Evolutionary conservation across 257 asterid genomes (phyloP).

Genomic region (Gynochthodes officinalis): DNA sequence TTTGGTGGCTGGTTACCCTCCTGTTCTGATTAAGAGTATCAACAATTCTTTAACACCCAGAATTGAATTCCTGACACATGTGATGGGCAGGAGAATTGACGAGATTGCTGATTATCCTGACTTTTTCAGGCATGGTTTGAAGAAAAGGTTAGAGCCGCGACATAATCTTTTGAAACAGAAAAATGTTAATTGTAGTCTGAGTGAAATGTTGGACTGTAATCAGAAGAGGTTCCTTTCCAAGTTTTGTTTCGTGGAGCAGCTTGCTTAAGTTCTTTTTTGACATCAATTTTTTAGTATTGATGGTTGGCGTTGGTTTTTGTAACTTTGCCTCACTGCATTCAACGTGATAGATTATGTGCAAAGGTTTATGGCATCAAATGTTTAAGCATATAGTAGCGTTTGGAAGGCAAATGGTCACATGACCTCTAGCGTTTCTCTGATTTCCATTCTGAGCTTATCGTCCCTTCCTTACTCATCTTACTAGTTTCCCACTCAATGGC

Average conservation of each 20-base stretch:
- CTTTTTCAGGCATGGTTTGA: conserved; percentile 82
- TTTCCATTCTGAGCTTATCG: no score
- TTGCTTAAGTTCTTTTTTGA: conserved; percentile 14
- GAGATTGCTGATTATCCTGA: conserved; percentile 85
- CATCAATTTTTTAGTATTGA: not conserved
- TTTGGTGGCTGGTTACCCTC: conserved; percentile 84
- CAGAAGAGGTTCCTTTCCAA: conserved; percentile 66
- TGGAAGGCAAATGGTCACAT: not conserved
- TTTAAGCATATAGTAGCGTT: no score
- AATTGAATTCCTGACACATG: conserved; percentile 71
- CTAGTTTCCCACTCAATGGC: no score
- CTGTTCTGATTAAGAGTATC: conserved; percentile 78
- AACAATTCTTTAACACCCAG: conserved; percentile 77
- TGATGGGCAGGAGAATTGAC: conserved; percentile 69
- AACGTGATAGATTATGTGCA: not conserved
- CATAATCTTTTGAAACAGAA: conserved; percentile 55
- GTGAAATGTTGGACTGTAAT: conserved; percentile 90
- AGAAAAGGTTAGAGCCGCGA: conserved; percentile 74
- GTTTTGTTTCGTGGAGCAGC: conserved; percentile 55
- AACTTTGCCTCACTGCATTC: not conserved
- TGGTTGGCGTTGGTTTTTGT: not conserved
- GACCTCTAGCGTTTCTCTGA: no score
- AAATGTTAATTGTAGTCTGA: conserved; percentile 66
- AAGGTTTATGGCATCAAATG: no score
- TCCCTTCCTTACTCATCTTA: no score